These are phyloP conservation scores for Epichloe coenophiala DNA, from an alignment of 2,329 filamentous ascomycete genomes.

Conservation along the genomic window DNA sequence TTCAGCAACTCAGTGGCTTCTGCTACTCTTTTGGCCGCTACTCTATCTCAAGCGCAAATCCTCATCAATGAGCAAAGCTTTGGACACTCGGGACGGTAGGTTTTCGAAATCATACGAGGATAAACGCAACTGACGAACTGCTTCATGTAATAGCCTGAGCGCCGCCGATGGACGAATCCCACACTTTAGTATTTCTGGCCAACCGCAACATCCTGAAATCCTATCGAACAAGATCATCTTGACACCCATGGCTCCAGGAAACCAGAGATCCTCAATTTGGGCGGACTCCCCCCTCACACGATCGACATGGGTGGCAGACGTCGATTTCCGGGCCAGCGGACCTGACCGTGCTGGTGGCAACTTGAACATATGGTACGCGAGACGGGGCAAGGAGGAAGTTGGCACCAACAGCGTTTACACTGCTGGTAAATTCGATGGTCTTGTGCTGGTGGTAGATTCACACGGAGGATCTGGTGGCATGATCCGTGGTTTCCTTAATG, in stretches of 20 bases:
- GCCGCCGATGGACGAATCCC: constrained; percentile 28
- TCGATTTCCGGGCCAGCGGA: constrained; percentile 79
- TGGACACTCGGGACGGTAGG: constrained; percentile 52
- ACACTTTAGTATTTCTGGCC: constrained; percentile 41
- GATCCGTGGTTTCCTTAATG: constrained; percentile 86
- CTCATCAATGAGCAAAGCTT: constrained; percentile 66
- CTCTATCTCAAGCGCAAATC: constrained; percentile 47
- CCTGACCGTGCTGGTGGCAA: constrained; percentile 78
- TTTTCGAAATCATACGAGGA: neutral
- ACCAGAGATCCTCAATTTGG: constrained; percentile 76
- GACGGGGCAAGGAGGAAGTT: constrained; percentile 50
- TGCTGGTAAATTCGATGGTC: constrained; percentile 73
- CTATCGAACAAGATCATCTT: constrained; percentile 87
- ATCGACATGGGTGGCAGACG: constrained; percentile 65
- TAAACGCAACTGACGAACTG: neutral
- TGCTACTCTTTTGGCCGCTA: constrained; percentile 29
- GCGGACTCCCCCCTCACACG: constrained; percentile 48
- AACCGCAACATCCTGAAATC: constrained; percentile 42
- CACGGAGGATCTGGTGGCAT: constrained; percentile 67
- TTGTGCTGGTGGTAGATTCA: constrained; percentile 75
- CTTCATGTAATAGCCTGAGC: neutral
- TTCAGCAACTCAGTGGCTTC: constrained; percentile 16
- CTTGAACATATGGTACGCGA: constrained; percentile 84
- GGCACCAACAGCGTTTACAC: constrained; percentile 73
- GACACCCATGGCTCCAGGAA: constrained; percentile 77